Base-by-base conservation (phyloP, 345 rosid species). In the Chamaenerion angustifolium region DNA sequence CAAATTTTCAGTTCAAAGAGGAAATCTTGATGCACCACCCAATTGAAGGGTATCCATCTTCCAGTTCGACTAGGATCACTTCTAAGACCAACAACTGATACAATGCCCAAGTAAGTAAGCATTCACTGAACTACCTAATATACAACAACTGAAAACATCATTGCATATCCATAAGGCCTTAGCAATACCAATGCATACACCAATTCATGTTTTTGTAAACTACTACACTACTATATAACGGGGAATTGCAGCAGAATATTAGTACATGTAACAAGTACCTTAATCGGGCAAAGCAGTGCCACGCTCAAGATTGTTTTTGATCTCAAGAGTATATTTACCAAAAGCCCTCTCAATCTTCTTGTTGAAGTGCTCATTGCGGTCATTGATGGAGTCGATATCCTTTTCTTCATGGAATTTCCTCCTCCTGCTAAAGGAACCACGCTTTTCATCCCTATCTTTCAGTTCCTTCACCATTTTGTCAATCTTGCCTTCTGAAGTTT, bases 251-350 rank as follows among this genome's bases (percentile, higher is more conserved):
- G 37, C 47, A 19, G 37, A 44, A 27, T 44, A 45, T 43, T 13
- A 49, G 15, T 41, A 44, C 48, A 51, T 50, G 43, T 23, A 47
- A 43, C 48, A 55, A 65, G 57, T 49, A 69, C 58, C 64, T 80
- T 71, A 92, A 77, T 92, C 96, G 0, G 96, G 98, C 71, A 92
- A 71, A 12, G 98, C 98, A 64, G 95, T 92, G 72, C 98, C 98
- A 59, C 96, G 71, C 69, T 92, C 98, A 12, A 92, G 87, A 60
- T 92, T 92, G 81, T 87, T 92, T 64, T 92, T 92, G 25, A 92
- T 92, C 80, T 92, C 95, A 58, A 87, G 59, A 0, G 98, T 92
- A 82, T 92, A 92, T 61, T 79, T 84, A 1, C 98, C 98, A 62
- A 92, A 92, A 19, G 96, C 96, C 25, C 96, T 74, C 56, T 87